A percentile compares a stretch with the other conserved stretches of the same genome.
Conservation (phyloP, 345 rosid genomes). For the Eucalyptus pumila region DNA sequence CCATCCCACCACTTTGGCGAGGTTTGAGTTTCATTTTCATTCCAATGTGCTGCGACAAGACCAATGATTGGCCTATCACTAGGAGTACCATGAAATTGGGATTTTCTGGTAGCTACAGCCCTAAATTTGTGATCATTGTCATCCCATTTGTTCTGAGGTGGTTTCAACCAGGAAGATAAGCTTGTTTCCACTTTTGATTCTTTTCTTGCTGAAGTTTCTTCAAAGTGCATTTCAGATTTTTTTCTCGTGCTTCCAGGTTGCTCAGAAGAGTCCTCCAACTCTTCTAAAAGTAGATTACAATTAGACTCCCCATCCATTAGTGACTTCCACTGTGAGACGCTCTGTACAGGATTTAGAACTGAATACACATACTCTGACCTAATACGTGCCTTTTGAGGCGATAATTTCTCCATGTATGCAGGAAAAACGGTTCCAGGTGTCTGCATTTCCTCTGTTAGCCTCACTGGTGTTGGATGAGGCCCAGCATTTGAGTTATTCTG, state of each 20-base stretch:
- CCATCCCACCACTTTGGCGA: slow-evolving; percentile 94
- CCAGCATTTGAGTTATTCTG: slow-evolving; percentile 18
- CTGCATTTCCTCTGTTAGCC: slow-evolving; percentile 88
- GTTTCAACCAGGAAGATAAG: slow-evolving; percentile 50
- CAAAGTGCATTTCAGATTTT: slow-evolving; percentile 1
- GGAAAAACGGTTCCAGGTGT: slow-evolving; percentile 93
- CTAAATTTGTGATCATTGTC: slow-evolving; percentile 2
- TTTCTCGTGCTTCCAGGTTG: slow-evolving; percentile 20
- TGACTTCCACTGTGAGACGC: slow-evolving; percentile 23
- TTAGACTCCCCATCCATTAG: slow-evolving; percentile 11
- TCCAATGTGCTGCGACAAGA: slow-evolving; percentile 89
- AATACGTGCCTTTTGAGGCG: slow-evolving; percentile 39
- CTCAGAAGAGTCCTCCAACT: slow-evolving; percentile 13
- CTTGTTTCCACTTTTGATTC: slow-evolving; percentile 29
- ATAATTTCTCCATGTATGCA: slow-evolving; percentile 27
- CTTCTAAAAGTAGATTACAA: slow-evolving; percentile 6
- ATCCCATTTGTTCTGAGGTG: not conserved
- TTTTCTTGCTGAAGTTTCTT: slow-evolving; percentile 8
- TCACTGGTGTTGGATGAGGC: slow-evolving; percentile 62
- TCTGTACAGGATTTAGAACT: slow-evolving; percentile 35
- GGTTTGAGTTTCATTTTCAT: slow-evolving; percentile 40
- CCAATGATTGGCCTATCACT: slow-evolving; percentile 88
- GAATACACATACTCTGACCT: slow-evolving; percentile 74
- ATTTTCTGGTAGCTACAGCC: not conserved
- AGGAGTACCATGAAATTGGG: slow-evolving; percentile 26